A percentile compares a stretch with the other conserved stretches of the same genome.
phyloP scores from a whole-genome alignment of 768 basidiomycete species.

The Boletus rex-veris region DNA sequence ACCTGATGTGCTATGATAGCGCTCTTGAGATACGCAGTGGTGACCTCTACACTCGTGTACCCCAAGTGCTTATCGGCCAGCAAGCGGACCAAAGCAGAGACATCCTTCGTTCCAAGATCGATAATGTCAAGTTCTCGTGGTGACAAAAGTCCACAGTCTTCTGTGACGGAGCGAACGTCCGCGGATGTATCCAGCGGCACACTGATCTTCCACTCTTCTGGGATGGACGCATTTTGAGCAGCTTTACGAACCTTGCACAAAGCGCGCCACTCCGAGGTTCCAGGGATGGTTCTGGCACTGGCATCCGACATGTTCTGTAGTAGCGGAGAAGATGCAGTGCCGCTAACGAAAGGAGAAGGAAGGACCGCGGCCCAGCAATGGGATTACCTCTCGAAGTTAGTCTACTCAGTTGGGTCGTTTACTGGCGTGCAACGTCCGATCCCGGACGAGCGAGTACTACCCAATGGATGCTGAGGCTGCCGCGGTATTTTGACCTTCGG shows the following conservation, averaged over 20 bases:
- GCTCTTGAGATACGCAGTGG: constrained; percentile 29
- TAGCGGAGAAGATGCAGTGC: no score
- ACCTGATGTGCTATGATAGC: constrained; percentile 26
- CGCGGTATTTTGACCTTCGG: no score
- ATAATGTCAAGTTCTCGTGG: constrained; percentile 20
- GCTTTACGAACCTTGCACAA: constrained; percentile 19
- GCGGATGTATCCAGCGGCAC: constrained; percentile 14
- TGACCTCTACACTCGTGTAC: constrained; percentile 28
- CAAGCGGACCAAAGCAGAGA: constrained; percentile 17
- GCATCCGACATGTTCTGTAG: constrained; percentile 1
- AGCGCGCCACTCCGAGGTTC: constrained; percentile 18
- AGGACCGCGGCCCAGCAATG: no score
- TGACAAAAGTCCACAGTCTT: constrained; percentile 23
- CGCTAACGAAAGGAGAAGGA: no score
- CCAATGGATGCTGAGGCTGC: no score
- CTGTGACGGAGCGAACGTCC: constrained; percentile 21
- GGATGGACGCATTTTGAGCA: constrained; percentile 23
- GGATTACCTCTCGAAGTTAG: no score
- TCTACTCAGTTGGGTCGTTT: no score
- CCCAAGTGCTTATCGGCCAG: constrained; percentile 20
- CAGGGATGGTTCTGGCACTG: not conserved
- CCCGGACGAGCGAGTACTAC: no score
- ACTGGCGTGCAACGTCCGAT: no score
- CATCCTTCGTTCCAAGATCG: constrained; percentile 25
- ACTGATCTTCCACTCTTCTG: constrained; percentile 20